Evolutionary conservation across 805 yeast genomes (phyloP).

Genomic region (Saturnispora galanensis): DNA sequence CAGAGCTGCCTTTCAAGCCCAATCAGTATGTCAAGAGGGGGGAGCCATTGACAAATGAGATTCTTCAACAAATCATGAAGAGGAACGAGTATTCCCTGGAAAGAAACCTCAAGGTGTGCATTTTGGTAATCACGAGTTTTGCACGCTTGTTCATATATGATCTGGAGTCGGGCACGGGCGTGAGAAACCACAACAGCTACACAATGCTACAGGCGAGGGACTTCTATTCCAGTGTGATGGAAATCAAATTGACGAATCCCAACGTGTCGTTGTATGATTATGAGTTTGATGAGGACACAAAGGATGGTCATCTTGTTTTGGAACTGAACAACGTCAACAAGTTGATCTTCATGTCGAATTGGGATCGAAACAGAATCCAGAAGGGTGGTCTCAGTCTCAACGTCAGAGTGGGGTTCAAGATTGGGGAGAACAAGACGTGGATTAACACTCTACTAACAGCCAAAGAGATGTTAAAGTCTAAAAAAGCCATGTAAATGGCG

Average conservation of each 20-base stretch:
- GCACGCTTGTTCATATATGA: slow-evolving; percentile 29
- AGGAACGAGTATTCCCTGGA: slow-evolving; percentile 23
- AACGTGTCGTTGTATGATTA: slow-evolving; percentile 71
- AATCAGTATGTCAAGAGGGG: slow-evolving; percentile 22
- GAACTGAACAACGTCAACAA: slow-evolving; percentile 50
- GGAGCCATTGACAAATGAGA: slow-evolving; percentile 24
- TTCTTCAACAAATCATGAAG: slow-evolving; percentile 23
- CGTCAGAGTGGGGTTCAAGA: slow-evolving; percentile 28
- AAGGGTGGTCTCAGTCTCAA: slow-evolving; percentile 27
- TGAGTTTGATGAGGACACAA: slow-evolving; percentile 54
- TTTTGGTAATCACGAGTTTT: slow-evolving; percentile 27
- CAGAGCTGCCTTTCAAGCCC: slow-evolving; percentile 25
- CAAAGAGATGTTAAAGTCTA: slow-evolving; percentile 40
- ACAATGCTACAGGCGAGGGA: slow-evolving; percentile 34
- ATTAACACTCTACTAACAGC: slow-evolving; percentile 61
- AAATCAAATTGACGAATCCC: slow-evolving; percentile 37
- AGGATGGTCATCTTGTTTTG: slow-evolving; percentile 53
- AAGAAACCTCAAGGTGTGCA: slow-evolving; percentile 25
- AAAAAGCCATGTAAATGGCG: slow-evolving; percentile 6
- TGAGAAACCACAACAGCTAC: slow-evolving; percentile 24
- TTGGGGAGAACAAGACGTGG: slow-evolving; percentile 51
- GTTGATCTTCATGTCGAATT: slow-evolving; percentile 44
- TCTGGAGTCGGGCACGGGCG: slow-evolving; percentile 23
- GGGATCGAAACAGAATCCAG: slow-evolving; percentile 27
- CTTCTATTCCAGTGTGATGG: slow-evolving; percentile 26